Percentiles rank a stretch among this genome's conserved stretches.
Evolutionary conservation across 1,139 yeast species (phyloP).

Genomic region (Diutina scorzettiae): DNA sequence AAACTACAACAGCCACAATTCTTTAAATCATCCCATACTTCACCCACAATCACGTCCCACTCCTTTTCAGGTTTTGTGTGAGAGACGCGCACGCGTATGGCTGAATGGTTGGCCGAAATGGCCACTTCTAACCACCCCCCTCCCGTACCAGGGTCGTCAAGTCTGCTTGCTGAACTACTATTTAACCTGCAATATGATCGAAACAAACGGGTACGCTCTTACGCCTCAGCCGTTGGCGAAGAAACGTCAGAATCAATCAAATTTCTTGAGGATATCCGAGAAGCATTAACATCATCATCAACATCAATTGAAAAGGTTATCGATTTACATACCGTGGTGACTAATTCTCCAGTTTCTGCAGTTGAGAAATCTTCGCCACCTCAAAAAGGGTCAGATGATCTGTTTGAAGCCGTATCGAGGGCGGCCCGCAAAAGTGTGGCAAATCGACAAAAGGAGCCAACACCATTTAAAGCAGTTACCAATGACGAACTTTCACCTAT

Average conservation of each 20-base stretch:
- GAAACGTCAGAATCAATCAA: neutral
- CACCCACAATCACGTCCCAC: neutral
- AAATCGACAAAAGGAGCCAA: neutral
- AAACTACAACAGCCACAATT: too few relatives aligned
- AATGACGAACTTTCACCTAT: neutral
- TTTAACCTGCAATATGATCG: neutral
- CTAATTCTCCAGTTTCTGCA: neutral
- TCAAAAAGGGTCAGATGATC: neutral
- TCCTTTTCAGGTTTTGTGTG: neutral
- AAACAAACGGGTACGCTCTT: neutral
- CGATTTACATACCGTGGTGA: neutral
- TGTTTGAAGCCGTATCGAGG: neutral
- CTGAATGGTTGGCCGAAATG: constrained; percentile 2
- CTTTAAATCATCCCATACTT: neutral
- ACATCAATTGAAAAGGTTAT: neutral
- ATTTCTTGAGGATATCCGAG: neutral
- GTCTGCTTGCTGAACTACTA: neutral
- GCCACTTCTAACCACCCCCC: neutral
- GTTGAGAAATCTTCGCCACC: neutral
- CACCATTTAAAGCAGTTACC: neutral
- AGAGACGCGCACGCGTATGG: neutral
- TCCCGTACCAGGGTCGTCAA: neutral
- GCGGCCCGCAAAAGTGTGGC: neutral
- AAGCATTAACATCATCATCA: too few relatives aligned
- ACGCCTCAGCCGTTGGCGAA: neutral